A percentile compares a stretch with the other conserved stretches of the same genome.
Conservation (phyloP, 2,329 filamentous ascomycete genomes). For the Phaeophleospora eucalypticola region DNA sequence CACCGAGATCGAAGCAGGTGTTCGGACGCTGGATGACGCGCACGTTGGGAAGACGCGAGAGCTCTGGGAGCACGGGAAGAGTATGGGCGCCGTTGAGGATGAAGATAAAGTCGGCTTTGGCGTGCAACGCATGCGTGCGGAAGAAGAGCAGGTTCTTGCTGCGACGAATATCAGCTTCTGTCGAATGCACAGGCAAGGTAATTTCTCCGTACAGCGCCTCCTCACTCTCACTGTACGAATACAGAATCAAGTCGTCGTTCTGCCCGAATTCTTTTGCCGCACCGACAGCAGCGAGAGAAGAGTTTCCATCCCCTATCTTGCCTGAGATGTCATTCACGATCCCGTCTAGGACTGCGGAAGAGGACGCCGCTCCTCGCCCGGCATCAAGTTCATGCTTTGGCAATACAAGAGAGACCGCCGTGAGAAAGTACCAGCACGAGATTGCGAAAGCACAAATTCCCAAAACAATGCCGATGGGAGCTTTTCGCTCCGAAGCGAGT, state of each 20-base stretch:
- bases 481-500: too few species aligned
- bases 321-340: background rate
- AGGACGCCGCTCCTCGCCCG: background rate
- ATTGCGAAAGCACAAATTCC: background rate
- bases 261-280: background rate
- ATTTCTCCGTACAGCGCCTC: conserved; percentile 1
- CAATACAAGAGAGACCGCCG: too few species aligned
- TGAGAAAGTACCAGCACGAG: background rate
- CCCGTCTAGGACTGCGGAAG: background rate
- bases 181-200: background rate
- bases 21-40: conserved; percentile 14
- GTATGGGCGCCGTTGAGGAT: conserved; percentile 18
- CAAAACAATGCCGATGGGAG: background rate
- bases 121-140: conserved; percentile 12
- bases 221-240: conserved; percentile 14
- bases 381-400: background rate
- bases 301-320: background rate
- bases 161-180: background rate
- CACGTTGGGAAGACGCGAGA: conserved; percentile 10
- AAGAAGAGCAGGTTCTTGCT: conserved; percentile 16
- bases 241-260: conserved; percentile 14
- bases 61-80: background rate
- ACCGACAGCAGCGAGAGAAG: background rate
- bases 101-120: conserved; percentile 19
- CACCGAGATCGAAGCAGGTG: conserved; percentile 16